phyloP scores from a whole-genome alignment of 1,139 yeast species.

The Protomyces pachydermus region DNA sequence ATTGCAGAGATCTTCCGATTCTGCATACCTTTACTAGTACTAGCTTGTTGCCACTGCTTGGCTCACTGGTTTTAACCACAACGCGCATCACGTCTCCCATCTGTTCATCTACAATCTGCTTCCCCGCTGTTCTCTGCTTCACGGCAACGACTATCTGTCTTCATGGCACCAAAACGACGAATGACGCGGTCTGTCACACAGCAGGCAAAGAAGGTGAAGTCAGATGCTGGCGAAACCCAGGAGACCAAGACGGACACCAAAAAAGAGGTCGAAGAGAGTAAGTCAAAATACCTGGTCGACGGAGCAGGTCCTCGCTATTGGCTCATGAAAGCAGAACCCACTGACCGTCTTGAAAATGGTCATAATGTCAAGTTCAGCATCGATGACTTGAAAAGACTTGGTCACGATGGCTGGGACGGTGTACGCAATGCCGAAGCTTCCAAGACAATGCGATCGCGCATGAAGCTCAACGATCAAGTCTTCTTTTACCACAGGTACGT shows the following conservation, averaged over 20 bases:
- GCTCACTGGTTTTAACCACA: no score
- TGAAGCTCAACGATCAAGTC: conserved; percentile 47
- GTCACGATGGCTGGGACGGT: conserved; percentile 51
- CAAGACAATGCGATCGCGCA: conserved; percentile 45
- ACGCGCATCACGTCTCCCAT: no score
- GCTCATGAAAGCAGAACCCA: conserved; percentile 54
- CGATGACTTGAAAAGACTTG: conserved; percentile 43
- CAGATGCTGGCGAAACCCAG: neutral
- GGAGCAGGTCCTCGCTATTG: conserved; percentile 39
- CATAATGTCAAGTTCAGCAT: conserved; percentile 49
- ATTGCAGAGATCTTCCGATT: no score
- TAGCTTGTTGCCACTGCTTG: no score
- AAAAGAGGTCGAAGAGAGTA: neutral
- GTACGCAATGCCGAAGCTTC: conserved; percentile 54
- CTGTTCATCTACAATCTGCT: no score
- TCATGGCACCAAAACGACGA: neutral
- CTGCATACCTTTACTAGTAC: no score
- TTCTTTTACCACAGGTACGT: conserved; percentile 46
- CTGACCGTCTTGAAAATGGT: conserved; percentile 47
- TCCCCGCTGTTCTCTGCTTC: no score
- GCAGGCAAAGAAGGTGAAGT: neutral
- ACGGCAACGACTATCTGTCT: no score
- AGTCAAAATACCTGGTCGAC: neutral
- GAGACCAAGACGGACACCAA: neutral
- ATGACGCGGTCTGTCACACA: neutral